Base-by-base conservation (phyloP, 352 stramenopile genomes). In the Elongisporangium prolatum region DNA sequence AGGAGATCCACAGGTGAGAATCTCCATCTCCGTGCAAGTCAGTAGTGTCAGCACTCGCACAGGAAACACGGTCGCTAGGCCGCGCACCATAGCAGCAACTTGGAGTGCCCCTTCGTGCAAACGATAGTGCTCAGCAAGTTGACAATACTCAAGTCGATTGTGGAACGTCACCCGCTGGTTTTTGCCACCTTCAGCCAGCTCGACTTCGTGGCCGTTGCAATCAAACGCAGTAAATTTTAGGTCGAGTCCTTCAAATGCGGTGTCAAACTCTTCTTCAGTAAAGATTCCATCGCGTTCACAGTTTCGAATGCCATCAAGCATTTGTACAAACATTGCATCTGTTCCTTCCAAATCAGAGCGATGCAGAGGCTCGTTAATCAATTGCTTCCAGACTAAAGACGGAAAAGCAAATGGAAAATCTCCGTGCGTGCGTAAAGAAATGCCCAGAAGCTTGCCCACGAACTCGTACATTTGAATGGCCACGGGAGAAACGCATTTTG, bases 381-480 rank as follows among this genome's bases (percentile, higher is more conserved):
- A 65, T 48, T 93, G 73, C 71, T 98, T 98, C 95, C 95, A 98
- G 59, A 98, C 91, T 8, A 98, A 70, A 17, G 91, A 88, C 22
- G 91, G 89, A 20, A 98, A 79, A 52, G 92, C 88, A 48, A 98
- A 96, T 10, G 90, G 89, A 18, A 98, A 95, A 54, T 97, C 93
- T 7, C 93, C 89, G 21, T 89, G 91, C 5, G 92, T 97, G 18
- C 95, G 91, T 22, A 98, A 72, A n/a, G 90, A 96, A 52, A 98
- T 96, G 18, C 95, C 95, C 34, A 98, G 77, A 17, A 98, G 60
- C 63, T 98, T 97, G 14, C 95, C 95, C 4, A 98, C 86, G 68
- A 98, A 98, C 49, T 93, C 79, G 34, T 90, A 98, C 92, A 98
- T 98, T 64, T 96, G 79, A 59, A 91, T 92, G 0, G 86, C 84